phyloP scores from a whole-genome alignment of 768 basidiomycete species.

The Phlegmacium glaucopus region DNA sequence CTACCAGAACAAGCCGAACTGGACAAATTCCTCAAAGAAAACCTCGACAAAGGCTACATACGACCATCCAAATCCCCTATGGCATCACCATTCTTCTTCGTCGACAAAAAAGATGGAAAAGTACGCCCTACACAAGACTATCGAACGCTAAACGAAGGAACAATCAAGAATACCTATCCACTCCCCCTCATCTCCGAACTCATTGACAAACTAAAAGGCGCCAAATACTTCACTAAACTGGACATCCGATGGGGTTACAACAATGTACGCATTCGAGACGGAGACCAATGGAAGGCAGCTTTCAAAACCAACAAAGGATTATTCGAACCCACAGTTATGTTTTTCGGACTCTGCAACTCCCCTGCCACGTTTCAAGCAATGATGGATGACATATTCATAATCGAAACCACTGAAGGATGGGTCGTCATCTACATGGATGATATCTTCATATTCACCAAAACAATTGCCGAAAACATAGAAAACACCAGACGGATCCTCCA shows the following conservation, averaged over 20 bases:
- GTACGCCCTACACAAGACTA: too few species aligned
- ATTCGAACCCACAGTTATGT: slow-evolving; percentile 18
- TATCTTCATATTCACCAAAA: slow-evolving; percentile 6
- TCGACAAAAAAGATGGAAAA: too few species aligned
- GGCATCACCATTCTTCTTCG: too few species aligned
- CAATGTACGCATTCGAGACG: slow-evolving; percentile 29
- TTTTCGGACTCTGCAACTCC: slow-evolving; percentile 15
- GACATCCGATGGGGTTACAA: slow-evolving; percentile 39
- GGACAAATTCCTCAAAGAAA: too few species aligned
- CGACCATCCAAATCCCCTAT: too few species aligned
- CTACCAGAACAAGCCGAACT: too few species aligned
- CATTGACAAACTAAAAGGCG: slow-evolving; percentile 19
- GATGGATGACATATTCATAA: slow-evolving; percentile 14
- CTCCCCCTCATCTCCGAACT: slow-evolving; percentile 30
- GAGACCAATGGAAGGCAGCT: slow-evolving; percentile 38
- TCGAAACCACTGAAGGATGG: not conserved
- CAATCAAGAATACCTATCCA: too few species aligned
- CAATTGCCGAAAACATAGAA: not conserved
- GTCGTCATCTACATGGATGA: slow-evolving; percentile 14
- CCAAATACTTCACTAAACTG: slow-evolving; percentile 31
- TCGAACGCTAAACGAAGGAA: too few species aligned
- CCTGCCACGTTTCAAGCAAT: slow-evolving; percentile 12
- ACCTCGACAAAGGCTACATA: too few species aligned
- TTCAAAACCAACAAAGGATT: slow-evolving; percentile 30
- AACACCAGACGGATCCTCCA: slow-evolving; percentile 18